These are phyloP conservation scores for Amanita rimosa DNA, from an alignment of 768 basidiomycete species.

Conservation along the genomic window DNA sequence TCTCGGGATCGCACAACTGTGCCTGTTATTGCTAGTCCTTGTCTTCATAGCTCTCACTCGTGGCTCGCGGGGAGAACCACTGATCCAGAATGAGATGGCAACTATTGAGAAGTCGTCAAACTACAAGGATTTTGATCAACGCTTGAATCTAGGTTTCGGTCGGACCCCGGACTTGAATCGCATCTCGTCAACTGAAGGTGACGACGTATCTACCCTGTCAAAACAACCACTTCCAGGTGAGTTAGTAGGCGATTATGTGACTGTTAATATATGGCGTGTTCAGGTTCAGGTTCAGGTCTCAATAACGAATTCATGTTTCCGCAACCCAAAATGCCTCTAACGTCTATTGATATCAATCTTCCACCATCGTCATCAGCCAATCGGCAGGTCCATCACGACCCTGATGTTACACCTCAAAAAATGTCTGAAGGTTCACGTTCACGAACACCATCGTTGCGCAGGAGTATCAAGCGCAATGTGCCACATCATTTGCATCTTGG, in stretches of 20 bases:
- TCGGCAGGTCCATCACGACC: not conserved
- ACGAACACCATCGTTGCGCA: slow-evolving; percentile 20
- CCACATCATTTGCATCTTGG: not conserved
- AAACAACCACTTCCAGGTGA: slow-evolving; percentile 11
- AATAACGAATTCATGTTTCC: not conserved
- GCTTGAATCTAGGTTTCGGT: slow-evolving; percentile 46
- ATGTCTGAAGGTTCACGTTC: slow-evolving; percentile 13
- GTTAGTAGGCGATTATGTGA: slow-evolving; percentile 2
- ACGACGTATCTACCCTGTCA: not conserved
- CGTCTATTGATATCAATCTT: not conserved
- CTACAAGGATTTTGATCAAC: slow-evolving; percentile 39
- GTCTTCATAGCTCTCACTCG: slow-evolving; percentile 83
- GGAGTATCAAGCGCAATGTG: not conserved
- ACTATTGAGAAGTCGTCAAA: slow-evolving; percentile 9
- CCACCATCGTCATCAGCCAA: slow-evolving; percentile 5
- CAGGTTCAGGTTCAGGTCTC: not conserved
- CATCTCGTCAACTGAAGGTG: slow-evolving; percentile 12
- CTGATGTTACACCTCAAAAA: slow-evolving; percentile 5
- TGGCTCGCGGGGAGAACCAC: slow-evolving; percentile 38
- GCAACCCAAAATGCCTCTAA: not conserved
- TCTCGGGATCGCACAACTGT: slow-evolving; percentile 79
- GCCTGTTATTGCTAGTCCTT: slow-evolving; percentile 71
- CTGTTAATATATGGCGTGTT: not conserved
- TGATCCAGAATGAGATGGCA: slow-evolving; percentile 3
- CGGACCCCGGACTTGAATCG: slow-evolving; percentile 30